Conservation (phyloP, 495 filamentous ascomycete genomes). For the Jackrogersella multiformis region DNA sequence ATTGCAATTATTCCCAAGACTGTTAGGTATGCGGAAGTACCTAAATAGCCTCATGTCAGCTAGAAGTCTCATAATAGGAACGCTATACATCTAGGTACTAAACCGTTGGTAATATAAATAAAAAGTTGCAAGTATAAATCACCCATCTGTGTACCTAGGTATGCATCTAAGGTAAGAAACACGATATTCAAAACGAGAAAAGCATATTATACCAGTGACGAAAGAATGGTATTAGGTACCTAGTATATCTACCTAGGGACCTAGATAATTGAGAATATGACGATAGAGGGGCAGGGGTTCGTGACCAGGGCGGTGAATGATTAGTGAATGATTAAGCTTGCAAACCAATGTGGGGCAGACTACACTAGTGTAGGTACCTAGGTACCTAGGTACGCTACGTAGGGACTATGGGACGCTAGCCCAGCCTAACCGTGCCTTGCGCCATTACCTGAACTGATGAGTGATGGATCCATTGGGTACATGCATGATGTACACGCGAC, state of each 20-base stretch:
- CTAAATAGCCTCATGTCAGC: no score
- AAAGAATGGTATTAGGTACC: not conserved
- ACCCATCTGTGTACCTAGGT: no score
- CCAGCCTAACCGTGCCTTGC: constrained; percentile 25
- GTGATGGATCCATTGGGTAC: constrained; percentile 25
- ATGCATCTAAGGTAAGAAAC: no score
- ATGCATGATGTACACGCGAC: constrained; percentile 41
- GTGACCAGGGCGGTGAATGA: constrained; percentile 39
- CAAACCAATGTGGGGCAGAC: not conserved
- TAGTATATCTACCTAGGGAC: no score
- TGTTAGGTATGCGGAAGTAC: no score
- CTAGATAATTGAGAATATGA: constrained; percentile 4
- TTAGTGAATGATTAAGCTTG: constrained; percentile 3
- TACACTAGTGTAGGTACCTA: not conserved
- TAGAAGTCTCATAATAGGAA: no score
- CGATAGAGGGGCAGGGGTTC: constrained; percentile 8
- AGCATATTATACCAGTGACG: not conserved
- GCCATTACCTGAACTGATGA: constrained; percentile 25
- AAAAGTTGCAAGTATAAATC: no score
- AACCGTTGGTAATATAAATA: no score
- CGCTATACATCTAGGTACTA: no score
- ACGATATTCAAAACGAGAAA: not conserved
- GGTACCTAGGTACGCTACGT: no score
- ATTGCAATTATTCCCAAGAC: no score
- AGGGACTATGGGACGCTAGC: not conserved